Evolutionary conservation across 495 filamentous ascomycete genomes (phyloP).

Genomic region (Aspergillus incahuasiensis): DNA sequence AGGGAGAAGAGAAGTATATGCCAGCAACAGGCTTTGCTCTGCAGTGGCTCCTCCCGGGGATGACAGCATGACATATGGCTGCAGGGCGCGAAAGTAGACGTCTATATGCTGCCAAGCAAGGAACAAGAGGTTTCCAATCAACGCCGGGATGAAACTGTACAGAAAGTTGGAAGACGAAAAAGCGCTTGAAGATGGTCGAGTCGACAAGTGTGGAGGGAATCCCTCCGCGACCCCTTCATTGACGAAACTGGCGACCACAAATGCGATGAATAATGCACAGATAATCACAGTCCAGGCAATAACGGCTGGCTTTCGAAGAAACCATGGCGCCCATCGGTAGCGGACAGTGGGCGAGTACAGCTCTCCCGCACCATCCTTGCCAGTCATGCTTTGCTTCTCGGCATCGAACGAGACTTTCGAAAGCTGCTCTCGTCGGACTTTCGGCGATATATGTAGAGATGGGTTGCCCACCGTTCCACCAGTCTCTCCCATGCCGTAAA

Average conservation of each 20-base stretch:
- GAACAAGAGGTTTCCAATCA: constrained; percentile 71
- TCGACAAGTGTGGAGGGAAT: constrained; percentile 63
- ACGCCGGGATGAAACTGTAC: constrained; percentile 75
- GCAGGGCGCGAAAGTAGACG: constrained; percentile 65
- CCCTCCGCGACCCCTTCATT: constrained; percentile 59
- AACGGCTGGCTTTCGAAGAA: constrained; percentile 59
- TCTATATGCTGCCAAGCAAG: constrained; percentile 76
- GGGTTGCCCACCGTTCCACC: constrained; percentile 53
- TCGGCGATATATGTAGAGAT: constrained; percentile 43
- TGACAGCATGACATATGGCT: constrained; percentile 67
- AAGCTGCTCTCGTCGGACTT: constrained; percentile 30
- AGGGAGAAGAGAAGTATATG: constrained; percentile 65
- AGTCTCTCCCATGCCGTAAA: constrained; percentile 63
- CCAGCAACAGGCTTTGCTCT: constrained; percentile 63
- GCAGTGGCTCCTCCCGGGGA: constrained; percentile 56
- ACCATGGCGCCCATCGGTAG: constrained; percentile 74
- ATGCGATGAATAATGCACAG: constrained; percentile 62
- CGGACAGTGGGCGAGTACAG: constrained; percentile 47
- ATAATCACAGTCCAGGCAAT: constrained; percentile 58
- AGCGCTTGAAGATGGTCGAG: constrained; percentile 54
- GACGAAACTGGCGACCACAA: constrained; percentile 74
- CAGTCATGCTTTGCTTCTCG: constrained; percentile 31
- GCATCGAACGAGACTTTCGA: constrained; percentile 38
- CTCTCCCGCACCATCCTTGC: constrained; percentile 35
- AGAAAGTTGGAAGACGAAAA: constrained; percentile 86